A percentile compares a stretch with the other conserved stretches of the same genome.
Conservation (phyloP, 164 flowering plant species). For the Sedum album region DNA sequence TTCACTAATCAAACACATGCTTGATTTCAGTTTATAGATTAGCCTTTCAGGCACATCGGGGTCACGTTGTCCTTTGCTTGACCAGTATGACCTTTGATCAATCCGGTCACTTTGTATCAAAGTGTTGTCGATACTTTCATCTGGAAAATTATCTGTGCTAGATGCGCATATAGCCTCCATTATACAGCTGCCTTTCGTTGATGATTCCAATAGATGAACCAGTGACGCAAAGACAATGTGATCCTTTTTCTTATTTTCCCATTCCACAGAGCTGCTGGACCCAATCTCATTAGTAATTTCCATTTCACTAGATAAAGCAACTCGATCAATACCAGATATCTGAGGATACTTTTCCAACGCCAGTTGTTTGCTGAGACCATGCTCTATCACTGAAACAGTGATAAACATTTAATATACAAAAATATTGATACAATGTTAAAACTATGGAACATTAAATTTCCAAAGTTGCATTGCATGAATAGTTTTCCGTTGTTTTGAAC, state of each 20-base stretch:
- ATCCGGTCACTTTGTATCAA: constrained; percentile 42
- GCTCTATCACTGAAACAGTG: constrained; percentile 52
- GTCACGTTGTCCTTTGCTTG: constrained; percentile 69
- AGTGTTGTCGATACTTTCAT: constrained; percentile 63
- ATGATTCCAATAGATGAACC: constrained; percentile 30
- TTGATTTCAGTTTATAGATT: constrained; percentile 38
- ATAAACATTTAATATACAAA: not conserved
- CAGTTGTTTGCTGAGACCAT: constrained; percentile 49
- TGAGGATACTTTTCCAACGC: constrained; percentile 59
- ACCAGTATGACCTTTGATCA: constrained; percentile 64
- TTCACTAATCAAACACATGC: constrained; percentile 59
- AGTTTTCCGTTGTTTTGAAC: not conserved
- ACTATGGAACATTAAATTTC: not conserved
- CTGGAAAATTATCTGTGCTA: constrained; percentile 80
- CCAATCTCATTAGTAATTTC: constrained; percentile 19
- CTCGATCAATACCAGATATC: constrained; percentile 25
- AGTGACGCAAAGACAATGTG: constrained; percentile 53
- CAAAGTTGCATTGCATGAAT: too few species aligned
- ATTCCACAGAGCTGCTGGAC: constrained; percentile 26
- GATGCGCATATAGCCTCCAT: constrained; percentile 57
- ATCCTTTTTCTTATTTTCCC: constrained; percentile 33
- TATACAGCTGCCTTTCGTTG: constrained; percentile 27
- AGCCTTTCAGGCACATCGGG: constrained; percentile 61
- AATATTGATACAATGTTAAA: not conserved
- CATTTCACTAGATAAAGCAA: constrained; percentile 17